Percentiles rank a stretch among this genome's conserved stretches.
Evolutionary conservation across 495 filamentous ascomycete genomes (phyloP).

Genomic region (Evansstolkia leycettana): DNA sequence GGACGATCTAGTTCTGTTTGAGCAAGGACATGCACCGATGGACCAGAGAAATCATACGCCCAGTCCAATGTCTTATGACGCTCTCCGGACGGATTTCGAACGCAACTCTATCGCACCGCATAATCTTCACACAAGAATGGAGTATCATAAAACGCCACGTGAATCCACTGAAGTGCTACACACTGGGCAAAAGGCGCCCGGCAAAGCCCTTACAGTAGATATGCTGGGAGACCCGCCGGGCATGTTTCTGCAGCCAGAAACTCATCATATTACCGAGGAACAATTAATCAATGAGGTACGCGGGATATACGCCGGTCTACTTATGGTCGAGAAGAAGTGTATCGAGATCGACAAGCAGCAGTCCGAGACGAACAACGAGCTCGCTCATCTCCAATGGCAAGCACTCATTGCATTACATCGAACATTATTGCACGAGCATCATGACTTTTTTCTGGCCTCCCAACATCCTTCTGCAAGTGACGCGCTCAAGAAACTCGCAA

Average conservation of each 20-base stretch:
- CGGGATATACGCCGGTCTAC: constrained; percentile 62
- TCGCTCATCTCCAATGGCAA: constrained; percentile 59
- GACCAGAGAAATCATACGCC: too few relatives aligned
- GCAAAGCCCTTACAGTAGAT: too few relatives aligned
- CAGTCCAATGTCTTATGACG: too few relatives aligned
- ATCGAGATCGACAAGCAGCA: constrained; percentile 59
- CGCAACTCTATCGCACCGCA: constrained; percentile 2
- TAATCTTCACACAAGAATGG: constrained; percentile 1
- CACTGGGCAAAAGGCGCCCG: too few relatives aligned
- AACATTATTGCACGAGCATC: constrained; percentile 63
- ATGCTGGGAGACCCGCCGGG: constrained; percentile 29
- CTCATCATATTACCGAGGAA: constrained; percentile 60
- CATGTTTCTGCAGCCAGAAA: constrained; percentile 45
- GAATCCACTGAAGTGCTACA: constrained; percentile 2
- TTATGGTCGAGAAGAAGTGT: constrained; percentile 72
- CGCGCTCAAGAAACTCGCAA: constrained; percentile 43
- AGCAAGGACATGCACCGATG: too few relatives aligned
- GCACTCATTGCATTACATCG: constrained; percentile 59
- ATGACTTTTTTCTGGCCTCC: constrained; percentile 70
- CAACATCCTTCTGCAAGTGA: constrained; percentile 59
- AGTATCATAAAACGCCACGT: constrained; percentile 2
- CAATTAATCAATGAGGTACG: constrained; percentile 57
- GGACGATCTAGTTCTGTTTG: too few relatives aligned
- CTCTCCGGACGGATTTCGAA: too few relatives aligned
- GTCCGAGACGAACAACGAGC: constrained; percentile 22